Conservation (phyloP, 495 filamentous ascomycete species). For the Niebla homalea region DNA sequence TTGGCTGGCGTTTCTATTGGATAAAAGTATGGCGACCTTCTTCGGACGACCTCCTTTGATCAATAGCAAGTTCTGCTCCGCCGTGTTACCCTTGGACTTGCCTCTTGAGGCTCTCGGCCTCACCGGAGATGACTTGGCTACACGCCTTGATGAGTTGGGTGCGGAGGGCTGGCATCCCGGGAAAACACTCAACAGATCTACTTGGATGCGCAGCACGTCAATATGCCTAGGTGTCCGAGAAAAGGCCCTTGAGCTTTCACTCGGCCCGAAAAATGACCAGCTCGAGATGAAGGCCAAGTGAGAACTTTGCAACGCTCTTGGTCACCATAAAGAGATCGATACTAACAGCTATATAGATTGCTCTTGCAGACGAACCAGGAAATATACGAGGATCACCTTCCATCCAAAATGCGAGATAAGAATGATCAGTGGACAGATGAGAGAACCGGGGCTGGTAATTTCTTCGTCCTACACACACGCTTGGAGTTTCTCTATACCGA, state of each 20-base stretch:
- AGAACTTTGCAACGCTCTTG: background rate
- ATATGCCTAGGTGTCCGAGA: constrained; percentile 41
- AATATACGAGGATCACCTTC: background rate
- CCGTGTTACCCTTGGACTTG: constrained; percentile 43
- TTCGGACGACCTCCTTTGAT: constrained; percentile 45
- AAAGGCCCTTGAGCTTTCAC: constrained; percentile 44
- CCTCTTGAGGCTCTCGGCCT: constrained; percentile 35
- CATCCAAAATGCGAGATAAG: no score
- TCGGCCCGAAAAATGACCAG: constrained; percentile 23
- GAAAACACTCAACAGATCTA: constrained; percentile 23
- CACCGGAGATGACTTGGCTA: constrained; percentile 30
- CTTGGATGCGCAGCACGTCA: constrained; percentile 29
- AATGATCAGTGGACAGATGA: constrained; percentile 16
- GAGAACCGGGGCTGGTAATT: constrained; percentile 16
- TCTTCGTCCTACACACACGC: constrained; percentile 28
- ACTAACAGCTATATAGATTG: background rate
- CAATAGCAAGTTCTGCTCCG: constrained; percentile 39
- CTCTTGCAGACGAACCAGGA: background rate
- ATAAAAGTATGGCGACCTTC: constrained; percentile 41
- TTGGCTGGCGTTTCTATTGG: constrained; percentile 34
- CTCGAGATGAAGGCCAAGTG: background rate
- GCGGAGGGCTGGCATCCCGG: background rate
- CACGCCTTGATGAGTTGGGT: constrained; percentile 11
- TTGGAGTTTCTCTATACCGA: constrained; percentile 42
- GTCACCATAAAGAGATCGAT: no score